Percentiles rank a stretch among this genome's conserved stretches.
These are phyloP conservation scores for Suhomyces emberorum DNA, from an alignment of 805 yeast genomes.

Conservation along the genomic window DNA sequence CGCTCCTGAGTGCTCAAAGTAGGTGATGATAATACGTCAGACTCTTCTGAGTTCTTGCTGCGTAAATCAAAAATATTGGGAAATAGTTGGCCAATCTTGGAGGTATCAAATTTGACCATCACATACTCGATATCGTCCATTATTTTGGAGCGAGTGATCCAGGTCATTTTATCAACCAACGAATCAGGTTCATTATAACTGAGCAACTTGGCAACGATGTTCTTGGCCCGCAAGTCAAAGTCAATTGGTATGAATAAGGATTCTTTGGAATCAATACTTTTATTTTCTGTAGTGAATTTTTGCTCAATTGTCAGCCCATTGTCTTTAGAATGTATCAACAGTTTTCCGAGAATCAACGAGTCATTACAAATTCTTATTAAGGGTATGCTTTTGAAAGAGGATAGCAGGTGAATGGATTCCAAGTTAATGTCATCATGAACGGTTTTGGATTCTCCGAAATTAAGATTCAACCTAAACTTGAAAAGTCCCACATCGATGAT, in stretches of 20 bases:
- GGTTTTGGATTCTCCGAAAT: constrained; percentile 20
- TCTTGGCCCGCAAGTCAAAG: constrained; percentile 2
- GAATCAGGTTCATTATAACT: not conserved
- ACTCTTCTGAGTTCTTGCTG: constrained; percentile 3
- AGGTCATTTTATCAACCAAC: not conserved
- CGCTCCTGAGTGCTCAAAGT: too few relatives aligned
- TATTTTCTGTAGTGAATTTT: not conserved
- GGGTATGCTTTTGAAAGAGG: too few relatives aligned
- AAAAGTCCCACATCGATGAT: constrained; percentile 20
- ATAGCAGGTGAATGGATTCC: not conserved
- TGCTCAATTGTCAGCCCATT: too few relatives aligned
- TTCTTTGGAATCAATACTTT: not conserved
- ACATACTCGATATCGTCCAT: constrained; percentile 14
- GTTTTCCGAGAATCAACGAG: not conserved
- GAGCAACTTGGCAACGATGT: constrained; percentile 13
- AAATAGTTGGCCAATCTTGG: constrained; percentile 9
- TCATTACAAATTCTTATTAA: not conserved
- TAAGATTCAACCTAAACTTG: constrained; percentile 24
- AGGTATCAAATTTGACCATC: constrained; percentile 18
- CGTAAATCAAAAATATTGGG: constrained; percentile 9
- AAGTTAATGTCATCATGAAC: not conserved
- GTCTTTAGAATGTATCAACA: too few relatives aligned
- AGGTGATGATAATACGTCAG: too few relatives aligned
- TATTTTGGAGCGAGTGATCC: constrained; percentile 11
- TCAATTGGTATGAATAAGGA: not conserved